Percentiles rank a stretch among this genome's conserved stretches.
phyloP scores from a whole-genome alignment of 768 basidiomycete genomes.

The Lentinula aciculospora region DNA sequence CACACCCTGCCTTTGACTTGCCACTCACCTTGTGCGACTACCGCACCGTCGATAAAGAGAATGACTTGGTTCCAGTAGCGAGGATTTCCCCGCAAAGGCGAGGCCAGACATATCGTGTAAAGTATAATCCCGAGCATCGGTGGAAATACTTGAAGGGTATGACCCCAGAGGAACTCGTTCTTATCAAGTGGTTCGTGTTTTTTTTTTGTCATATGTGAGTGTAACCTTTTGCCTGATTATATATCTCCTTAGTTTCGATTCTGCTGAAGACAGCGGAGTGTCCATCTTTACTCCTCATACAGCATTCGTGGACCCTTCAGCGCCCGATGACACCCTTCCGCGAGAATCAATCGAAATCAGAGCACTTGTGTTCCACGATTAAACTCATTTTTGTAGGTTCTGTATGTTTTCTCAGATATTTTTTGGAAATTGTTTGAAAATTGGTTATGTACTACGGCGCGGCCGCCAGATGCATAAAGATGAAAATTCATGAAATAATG shows the following conservation, averaged over 20 bases:
- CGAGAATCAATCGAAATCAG: conserved; percentile 50
- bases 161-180: conserved; percentile 19
- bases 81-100: conserved; percentile 23
- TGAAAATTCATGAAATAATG: not conserved
- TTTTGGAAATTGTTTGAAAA: too few relatives aligned
- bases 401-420: not conserved
- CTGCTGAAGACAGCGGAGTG: conserved; percentile 32
- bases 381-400: not conserved
- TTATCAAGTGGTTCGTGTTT: conserved; percentile 28
- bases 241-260: conserved; percentile 29
- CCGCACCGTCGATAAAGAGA: conserved; percentile 15
- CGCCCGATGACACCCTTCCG: conserved; percentile 34
- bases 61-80: conserved; percentile 20
- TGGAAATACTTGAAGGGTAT: conserved; percentile 22
- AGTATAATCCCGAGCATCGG: conserved; percentile 21
- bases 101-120: conserved; percentile 26
- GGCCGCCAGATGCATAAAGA: not conserved
- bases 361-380: conserved; percentile 47
- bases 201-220: too few relatives aligned
- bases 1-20: conserved; percentile 20
- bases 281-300: conserved; percentile 48
- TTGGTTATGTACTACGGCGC: too few relatives aligned
- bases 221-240: too few relatives aligned
- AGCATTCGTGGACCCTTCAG: conserved; percentile 41
- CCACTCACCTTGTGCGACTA: conserved; percentile 26